Conservation (phyloP, 306 rosid genomes). For the Coriaria nepalensis region DNA sequence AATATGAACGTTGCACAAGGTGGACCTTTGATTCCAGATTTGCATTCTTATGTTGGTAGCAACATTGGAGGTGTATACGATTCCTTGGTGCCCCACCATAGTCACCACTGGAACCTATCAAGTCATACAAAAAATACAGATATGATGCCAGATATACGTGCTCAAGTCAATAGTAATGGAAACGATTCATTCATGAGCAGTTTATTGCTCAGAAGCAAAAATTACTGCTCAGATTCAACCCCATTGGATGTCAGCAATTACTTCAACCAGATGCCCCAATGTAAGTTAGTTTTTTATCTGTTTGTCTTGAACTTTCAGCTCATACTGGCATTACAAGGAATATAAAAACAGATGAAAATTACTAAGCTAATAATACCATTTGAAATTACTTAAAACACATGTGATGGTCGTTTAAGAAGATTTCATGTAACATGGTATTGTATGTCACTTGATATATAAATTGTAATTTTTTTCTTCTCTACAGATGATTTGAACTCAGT, state of each 20-base stretch:
- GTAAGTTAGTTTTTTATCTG: too few relatives aligned
- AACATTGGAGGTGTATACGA: neutral
- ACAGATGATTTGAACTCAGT: conserved; percentile 4
- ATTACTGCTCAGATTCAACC: neutral
- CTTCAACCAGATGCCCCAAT: too few relatives aligned
- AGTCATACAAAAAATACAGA: neutral
- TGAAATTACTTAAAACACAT: too few relatives aligned
- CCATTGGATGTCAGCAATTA: too few relatives aligned
- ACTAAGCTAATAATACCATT: too few relatives aligned
- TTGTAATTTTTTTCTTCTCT: neutral
- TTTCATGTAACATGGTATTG: too few relatives aligned
- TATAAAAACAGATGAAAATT: too few relatives aligned
- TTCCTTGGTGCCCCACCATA: neutral
- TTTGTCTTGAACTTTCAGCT: too few relatives aligned
- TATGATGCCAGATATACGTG: neutral
- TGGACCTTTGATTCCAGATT: neutral
- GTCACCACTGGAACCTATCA: neutral
- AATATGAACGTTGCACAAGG: neutral
- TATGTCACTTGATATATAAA: too few relatives aligned
- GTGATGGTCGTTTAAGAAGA: too few relatives aligned
- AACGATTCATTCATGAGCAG: neutral
- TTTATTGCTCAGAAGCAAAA: neutral
- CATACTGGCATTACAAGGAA: too few relatives aligned
- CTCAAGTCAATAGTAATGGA: neutral
- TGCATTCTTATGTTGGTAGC: neutral